A percentile compares a stretch with the other conserved stretches of the same genome.
These are phyloP conservation scores for Kwoniella bestiolae DNA, from an alignment of 768 basidiomycete species.

Conservation along the genomic window DNA sequence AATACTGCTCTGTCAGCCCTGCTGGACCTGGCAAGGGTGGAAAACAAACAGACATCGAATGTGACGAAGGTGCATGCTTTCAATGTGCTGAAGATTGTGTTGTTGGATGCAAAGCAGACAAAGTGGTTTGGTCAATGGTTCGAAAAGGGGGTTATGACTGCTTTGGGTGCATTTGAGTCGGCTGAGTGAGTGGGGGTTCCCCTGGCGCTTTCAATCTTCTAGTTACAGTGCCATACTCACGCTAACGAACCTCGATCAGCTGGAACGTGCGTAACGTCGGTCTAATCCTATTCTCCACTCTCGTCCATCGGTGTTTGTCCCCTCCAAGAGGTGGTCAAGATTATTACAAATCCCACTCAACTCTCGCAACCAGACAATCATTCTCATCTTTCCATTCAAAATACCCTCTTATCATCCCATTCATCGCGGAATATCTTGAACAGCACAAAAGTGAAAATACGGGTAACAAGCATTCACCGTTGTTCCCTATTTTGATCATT, in stretches of 20 bases:
- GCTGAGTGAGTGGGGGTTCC: slow-evolving; percentile 48
- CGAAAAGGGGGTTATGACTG: slow-evolving; percentile 45
- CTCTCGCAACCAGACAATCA: slow-evolving; percentile 36
- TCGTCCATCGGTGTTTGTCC: slow-evolving; percentile 46
- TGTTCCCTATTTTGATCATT: slow-evolving; percentile 52
- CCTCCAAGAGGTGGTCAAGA: slow-evolving; percentile 43
- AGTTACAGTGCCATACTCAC: no score
- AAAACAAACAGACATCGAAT: slow-evolving; percentile 36
- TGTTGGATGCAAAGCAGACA: slow-evolving; percentile 50
- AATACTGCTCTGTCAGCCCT: slow-evolving; percentile 39
- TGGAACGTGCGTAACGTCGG: slow-evolving; percentile 57
- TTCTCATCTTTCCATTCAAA: slow-evolving; percentile 42
- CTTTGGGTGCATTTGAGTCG: slow-evolving; percentile 49
- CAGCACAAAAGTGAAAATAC: neutral
- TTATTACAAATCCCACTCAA: slow-evolving; percentile 31
- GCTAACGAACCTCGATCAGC: slow-evolving; percentile 33
- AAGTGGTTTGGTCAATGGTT: slow-evolving; percentile 45
- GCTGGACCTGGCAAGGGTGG: slow-evolving; percentile 33
- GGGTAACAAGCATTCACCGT: slow-evolving; percentile 32
- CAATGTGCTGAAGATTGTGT: slow-evolving; percentile 53
- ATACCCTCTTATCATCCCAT: slow-evolving; percentile 45
- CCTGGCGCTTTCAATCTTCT: no score
- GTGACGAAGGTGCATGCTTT: slow-evolving; percentile 54
- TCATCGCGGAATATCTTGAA: slow-evolving; percentile 27
- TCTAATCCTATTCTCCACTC: slow-evolving; percentile 52